Conservation (phyloP, 495 filamentous ascomycete genomes). For the Apiosordaria backusii region DNA sequence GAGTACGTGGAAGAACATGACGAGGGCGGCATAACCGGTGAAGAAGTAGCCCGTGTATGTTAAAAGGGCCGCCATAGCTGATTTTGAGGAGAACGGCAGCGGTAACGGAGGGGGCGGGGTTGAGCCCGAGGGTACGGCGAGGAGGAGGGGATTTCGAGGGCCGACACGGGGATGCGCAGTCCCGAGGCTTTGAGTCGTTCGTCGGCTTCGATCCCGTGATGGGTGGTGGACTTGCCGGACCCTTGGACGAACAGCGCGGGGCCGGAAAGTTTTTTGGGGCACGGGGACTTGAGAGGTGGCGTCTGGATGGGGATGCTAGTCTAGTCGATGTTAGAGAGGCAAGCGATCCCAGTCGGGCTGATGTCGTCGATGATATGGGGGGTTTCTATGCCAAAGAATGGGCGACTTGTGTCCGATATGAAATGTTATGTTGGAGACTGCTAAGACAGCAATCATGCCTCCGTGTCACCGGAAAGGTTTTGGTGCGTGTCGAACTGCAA, state of each 20-base stretch:
- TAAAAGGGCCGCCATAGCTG: conserved; percentile 31
- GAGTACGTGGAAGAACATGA: conserved; percentile 56
- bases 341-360: background rate
- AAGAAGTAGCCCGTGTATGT: conserved; percentile 52
- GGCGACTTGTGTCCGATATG: background rate
- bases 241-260: background rate
- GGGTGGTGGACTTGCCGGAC: background rate
- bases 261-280: conserved; percentile 2
- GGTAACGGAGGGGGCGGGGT: conserved; percentile 6
- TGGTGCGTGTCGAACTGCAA: background rate
- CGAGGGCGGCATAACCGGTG: conserved; percentile 55
- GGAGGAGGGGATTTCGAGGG: conserved; percentile 1
- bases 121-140: conserved; percentile 1
- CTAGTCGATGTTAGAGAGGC: conserved; percentile 3
- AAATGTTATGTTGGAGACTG: background rate
- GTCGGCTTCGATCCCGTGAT: background rate
- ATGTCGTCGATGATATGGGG: background rate
- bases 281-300: background rate
- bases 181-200: conserved; percentile 35
- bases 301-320: conserved; percentile 1
- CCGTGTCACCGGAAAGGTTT: background rate
- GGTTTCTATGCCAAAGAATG: background rate
- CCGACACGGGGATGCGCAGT: conserved; percentile 27
- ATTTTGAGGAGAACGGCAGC: background rate
- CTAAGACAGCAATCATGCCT: background rate